These are phyloP conservation scores for Trichoderma brevicompactum DNA, from an alignment of 2,329 filamentous ascomycete species.

Conservation along the genomic window DNA sequence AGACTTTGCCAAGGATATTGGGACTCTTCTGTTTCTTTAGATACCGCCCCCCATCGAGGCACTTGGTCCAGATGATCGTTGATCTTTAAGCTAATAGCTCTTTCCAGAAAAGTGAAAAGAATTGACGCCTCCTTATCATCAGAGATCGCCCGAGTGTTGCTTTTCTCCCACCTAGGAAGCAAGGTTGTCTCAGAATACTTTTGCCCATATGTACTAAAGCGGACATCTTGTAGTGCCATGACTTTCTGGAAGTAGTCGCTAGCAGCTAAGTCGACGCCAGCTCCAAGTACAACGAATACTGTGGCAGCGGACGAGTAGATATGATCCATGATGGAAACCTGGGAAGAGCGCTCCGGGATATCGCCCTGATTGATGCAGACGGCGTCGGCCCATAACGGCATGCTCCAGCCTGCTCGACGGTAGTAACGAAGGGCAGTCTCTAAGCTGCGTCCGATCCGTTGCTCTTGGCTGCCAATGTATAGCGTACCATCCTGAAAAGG, in stretches of 20 bases:
- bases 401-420: not conserved
- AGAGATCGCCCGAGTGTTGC: not conserved
- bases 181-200: not conserved
- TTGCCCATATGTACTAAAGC: not conserved
- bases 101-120: not conserved
- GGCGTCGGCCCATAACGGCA: constrained; percentile 25
- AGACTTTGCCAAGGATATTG: constrained; percentile 9
- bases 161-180: not conserved
- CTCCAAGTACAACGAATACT: constrained; percentile 16
- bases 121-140: not conserved
- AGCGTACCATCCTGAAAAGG: not conserved
- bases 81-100: not conserved
- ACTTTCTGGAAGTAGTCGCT: not conserved
- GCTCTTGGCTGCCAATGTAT: not conserved
- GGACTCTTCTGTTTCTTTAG: not conserved
- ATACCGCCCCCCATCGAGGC: not conserved
- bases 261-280: not conserved
- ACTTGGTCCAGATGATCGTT: not conserved
- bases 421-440: constrained; percentile 13
- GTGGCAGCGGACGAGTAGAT: constrained; percentile 24
- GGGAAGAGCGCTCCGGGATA: constrained; percentile 12
- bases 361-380: constrained; percentile 25
- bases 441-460: not conserved
- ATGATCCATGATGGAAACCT: constrained; percentile 23
- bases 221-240: not conserved